These are phyloP conservation scores for Gossypium gossypioides DNA, from an alignment of 441 rosid species.

Conservation along the genomic window DNA sequence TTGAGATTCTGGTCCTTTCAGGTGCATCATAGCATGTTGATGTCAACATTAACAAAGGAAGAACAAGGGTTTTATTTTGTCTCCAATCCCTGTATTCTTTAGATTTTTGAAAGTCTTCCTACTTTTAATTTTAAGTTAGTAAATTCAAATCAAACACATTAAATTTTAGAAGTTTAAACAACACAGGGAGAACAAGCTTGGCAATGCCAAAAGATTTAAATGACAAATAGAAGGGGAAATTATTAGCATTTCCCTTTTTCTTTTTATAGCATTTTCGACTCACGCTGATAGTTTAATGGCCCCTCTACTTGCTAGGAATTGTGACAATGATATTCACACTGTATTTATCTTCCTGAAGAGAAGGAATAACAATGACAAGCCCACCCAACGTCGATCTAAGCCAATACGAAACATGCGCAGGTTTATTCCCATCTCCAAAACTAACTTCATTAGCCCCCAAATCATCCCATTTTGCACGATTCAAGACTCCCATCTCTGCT, in stretches of 20 bases:
- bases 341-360: not conserved
- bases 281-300: not conserved
- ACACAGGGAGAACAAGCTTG: not conserved
- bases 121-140: no score
- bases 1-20: no score
- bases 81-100: no score
- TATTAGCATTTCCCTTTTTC: not conserved
- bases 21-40: no score
- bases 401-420: conserved; percentile 40
- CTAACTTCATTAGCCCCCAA: conserved; percentile 25
- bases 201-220: not conserved
- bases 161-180: no score
- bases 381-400: conserved; percentile 31
- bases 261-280: not conserved
- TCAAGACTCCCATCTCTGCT: not conserved
- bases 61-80: no score
- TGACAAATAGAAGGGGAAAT: not conserved
- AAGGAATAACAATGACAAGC: conserved; percentile 31
- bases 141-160: no score
- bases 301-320: conserved; percentile 17
- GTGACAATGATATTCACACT: conserved; percentile 25
- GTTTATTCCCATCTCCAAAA: conserved; percentile 32
- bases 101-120: no score
- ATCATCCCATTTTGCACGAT: conserved; percentile 28
- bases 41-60: not conserved